Base-by-base conservation (phyloP, 495 filamentous ascomycete species). In the Endocarpon pusillum region DNA sequence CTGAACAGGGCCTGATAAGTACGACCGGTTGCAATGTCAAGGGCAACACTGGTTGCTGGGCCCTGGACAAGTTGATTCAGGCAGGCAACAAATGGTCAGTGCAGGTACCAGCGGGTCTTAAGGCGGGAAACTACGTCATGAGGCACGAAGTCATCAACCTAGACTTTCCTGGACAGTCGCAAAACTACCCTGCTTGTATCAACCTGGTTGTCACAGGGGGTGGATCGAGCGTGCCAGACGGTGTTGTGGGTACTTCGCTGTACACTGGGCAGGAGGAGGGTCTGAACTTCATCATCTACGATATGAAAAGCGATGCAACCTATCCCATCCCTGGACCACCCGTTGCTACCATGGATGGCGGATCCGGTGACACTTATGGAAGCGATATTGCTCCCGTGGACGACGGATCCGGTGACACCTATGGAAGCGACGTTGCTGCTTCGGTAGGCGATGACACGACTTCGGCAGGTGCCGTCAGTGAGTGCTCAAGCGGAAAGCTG, bases 131-230 rank as follows among this genome's bases (percentile, higher is more conserved):
- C 60, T 87, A 83, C 45, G 72, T 87, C 38, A 58, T 87, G 27
- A 76, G 81, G 19, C 76, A 83, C 49, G 81, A 87, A 53, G 75
- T 85, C 44, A 78, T 85, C 34, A 78, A 73, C 12, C 69, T 86
- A n/a, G 78, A 86, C 61, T 31, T 15, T 14, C 5, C 28, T 4
- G 28, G 28, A 15, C n/a, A n/a, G n/a, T 17, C 28, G 14, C 81
- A 87, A 63, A 71, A 71, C 53, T 87, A 86, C 49, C 79, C 79
- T 12, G 67, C 79, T 43, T 87, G 81, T 58, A 53, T 83, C 51
- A 84, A 83, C 64, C 52, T 86, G 31, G 64, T 73, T 44, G 59
- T 89, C 37, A 73, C 70, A 3, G 76, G 80, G 34, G 48, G 56
- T 19, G 81, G 78, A 29, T 66, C 62, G 32, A 64, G 60, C 41